Conservation (phyloP, 306 rosid species). For the Ziziphus jujuba region DNA sequence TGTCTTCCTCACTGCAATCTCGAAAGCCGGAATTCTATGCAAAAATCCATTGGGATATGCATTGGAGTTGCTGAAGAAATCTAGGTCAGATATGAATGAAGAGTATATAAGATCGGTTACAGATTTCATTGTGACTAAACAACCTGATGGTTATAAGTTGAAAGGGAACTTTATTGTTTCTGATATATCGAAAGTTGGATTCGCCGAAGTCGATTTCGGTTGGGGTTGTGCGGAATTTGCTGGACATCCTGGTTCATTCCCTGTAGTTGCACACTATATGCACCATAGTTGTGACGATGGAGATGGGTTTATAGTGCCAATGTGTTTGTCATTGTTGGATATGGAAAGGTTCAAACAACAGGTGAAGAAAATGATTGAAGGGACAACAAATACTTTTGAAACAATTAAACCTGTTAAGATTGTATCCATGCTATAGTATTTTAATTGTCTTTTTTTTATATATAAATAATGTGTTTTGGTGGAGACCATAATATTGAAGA, state of each 20-base stretch:
- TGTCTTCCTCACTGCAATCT: not conserved
- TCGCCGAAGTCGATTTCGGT: slow-evolving; percentile 39
- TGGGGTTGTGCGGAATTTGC: slow-evolving; percentile 47
- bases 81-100: slow-evolving; percentile 10
- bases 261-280: too few relatives aligned
- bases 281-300: too few relatives aligned
- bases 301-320: too few relatives aligned
- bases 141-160: slow-evolving; percentile 4
- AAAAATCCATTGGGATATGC: slow-evolving; percentile 23
- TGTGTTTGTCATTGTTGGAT: too few relatives aligned
- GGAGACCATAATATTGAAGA: too few relatives aligned
- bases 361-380: too few relatives aligned
- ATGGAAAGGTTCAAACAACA: too few relatives aligned
- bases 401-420: too few relatives aligned
- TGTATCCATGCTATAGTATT: too few relatives aligned
- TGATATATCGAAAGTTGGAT: slow-evolving; percentile 1
- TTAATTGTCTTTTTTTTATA: too few relatives aligned
- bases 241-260: slow-evolving; percentile 19
- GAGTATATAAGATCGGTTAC: slow-evolving; percentile 50
- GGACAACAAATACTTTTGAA: too few relatives aligned
- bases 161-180: slow-evolving; percentile 22
- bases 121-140: slow-evolving; percentile 32
- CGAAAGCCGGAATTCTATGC: not conserved
- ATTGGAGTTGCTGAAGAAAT: slow-evolving; percentile 24
- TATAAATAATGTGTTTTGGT: too few relatives aligned